Conservation (phyloP, 805 yeast genomes). For the Sugiyamaella valdiviana region DNA sequence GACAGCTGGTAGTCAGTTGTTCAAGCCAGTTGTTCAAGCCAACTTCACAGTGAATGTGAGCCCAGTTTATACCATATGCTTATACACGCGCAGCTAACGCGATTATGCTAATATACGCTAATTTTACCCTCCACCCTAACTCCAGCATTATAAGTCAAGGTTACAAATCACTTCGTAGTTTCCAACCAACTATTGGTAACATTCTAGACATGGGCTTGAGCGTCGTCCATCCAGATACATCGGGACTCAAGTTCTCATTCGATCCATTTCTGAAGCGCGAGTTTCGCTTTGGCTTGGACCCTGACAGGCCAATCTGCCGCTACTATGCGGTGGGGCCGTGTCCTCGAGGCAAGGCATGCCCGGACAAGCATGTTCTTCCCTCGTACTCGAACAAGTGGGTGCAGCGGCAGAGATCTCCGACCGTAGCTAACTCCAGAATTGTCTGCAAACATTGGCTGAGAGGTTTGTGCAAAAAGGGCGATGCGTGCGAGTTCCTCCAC, state of each 20-base stretch:
- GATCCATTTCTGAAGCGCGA: slow-evolving; percentile 79
- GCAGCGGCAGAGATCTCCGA: slow-evolving; percentile 8
- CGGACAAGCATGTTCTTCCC: slow-evolving; percentile 73
- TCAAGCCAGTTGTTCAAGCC: too few relatives aligned
- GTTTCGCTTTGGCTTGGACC: slow-evolving; percentile 75
- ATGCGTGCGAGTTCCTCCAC: slow-evolving; percentile 91
- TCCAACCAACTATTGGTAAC: not conserved
- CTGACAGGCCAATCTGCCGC: slow-evolving; percentile 84
- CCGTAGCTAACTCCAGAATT: slow-evolving; percentile 46
- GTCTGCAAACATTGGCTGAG: slow-evolving; percentile 98
- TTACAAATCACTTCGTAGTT: not conserved
- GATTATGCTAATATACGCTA: not conserved
- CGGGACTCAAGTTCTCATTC: slow-evolving; percentile 51
- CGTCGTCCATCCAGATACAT: slow-evolving; percentile 37
- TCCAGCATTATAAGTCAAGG: not conserved
- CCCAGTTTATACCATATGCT: too few relatives aligned
- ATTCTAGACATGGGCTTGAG: slow-evolving; percentile 1
- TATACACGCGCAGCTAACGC: too few relatives aligned
- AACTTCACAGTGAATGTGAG: too few relatives aligned
- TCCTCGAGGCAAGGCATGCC: slow-evolving; percentile 81
- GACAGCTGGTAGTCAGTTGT: too few relatives aligned
- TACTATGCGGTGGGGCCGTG: slow-evolving; percentile 65
- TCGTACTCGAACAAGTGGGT: slow-evolving; percentile 50
- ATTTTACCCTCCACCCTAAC: not conserved
- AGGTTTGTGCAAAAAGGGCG: slow-evolving; percentile 94